A percentile compares a stretch with the other conserved stretches of the same genome.
Evolutionary conservation across 495 filamentous ascomycete genomes (phyloP).

Genomic region (Thermothielavioides terrestris): DNA sequence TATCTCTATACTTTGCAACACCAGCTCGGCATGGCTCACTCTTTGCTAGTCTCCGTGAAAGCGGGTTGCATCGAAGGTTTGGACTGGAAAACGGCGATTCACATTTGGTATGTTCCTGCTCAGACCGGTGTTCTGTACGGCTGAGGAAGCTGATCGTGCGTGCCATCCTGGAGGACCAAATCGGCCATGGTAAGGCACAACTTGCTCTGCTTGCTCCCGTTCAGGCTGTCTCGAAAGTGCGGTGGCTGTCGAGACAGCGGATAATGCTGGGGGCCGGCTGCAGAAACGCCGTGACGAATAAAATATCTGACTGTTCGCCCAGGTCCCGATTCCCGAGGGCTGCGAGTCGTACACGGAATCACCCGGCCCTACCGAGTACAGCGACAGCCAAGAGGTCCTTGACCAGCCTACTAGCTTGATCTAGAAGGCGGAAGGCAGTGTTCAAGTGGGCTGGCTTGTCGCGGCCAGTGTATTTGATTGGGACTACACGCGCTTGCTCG

Average conservation of each 20-base stretch:
- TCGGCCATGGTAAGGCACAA: conserved; percentile 53
- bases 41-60: conserved; percentile 54
- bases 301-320: too few species aligned
- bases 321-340: conserved; percentile 54
- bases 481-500: too few species aligned
- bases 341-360: conserved; percentile 40
- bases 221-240: too few species aligned
- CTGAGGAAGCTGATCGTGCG: not conserved
- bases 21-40: too few species aligned
- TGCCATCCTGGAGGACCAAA: conserved; percentile 31
- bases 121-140: not conserved
- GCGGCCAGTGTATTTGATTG: too few species aligned
- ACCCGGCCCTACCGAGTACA: conserved; percentile 31
- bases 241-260: too few species aligned
- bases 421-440: conserved; percentile 14
- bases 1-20: too few species aligned
- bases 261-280: too few species aligned
- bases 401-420: conserved; percentile 33
- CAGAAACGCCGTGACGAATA: too few species aligned
- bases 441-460: not conserved
- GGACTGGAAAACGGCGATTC: conserved; percentile 46
- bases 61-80: conserved; percentile 53
- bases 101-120: conserved; percentile 41
- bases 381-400: conserved; percentile 27
- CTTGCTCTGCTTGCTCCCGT: too few species aligned